These are phyloP conservation scores for Cercospora canescens DNA, from an alignment of 2,329 filamentous ascomycete genomes.

Conservation along the genomic window DNA sequence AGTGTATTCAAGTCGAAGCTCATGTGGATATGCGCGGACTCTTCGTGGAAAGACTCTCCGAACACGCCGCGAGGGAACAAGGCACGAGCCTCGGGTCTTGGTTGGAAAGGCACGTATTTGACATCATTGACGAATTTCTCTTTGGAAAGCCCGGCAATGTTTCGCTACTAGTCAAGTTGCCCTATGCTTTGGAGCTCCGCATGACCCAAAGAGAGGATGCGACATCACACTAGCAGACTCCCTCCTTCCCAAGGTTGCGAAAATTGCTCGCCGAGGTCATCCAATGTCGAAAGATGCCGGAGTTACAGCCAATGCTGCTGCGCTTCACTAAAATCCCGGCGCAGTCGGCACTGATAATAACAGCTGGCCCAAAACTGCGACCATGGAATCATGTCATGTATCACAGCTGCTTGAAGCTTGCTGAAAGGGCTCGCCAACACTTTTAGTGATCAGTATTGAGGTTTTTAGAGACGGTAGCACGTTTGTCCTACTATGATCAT, in stretches of 20 bases:
- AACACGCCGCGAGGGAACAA: background rate
- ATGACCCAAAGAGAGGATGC: background rate
- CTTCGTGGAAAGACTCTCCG: background rate
- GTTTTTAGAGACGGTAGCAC: background rate
- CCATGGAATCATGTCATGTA: background rate
- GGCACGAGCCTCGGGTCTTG: background rate
- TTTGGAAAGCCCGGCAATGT: slow-evolving; percentile 1
- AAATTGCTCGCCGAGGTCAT: background rate
- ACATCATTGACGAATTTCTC: slow-evolving; percentile 3
- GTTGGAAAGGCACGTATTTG: background rate
- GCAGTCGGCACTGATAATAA: background rate
- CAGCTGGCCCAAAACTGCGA: background rate
- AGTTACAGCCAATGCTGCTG: background rate
- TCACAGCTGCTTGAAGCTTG: background rate
- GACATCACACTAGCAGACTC: background rate
- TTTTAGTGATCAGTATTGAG: background rate
- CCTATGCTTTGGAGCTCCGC: background rate
- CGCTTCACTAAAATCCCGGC: background rate
- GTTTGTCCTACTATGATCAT: background rate
- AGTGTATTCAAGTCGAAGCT: background rate
- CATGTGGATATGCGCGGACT: background rate
- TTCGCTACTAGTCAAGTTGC: background rate
- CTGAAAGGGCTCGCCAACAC: background rate
- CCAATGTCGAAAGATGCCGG: background rate
- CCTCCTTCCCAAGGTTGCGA: background rate